A percentile compares a stretch with the other conserved stretches of the same genome.
Conservation (phyloP, 1,139 yeast species). For the Geotrichum cucujoidarum region DNA sequence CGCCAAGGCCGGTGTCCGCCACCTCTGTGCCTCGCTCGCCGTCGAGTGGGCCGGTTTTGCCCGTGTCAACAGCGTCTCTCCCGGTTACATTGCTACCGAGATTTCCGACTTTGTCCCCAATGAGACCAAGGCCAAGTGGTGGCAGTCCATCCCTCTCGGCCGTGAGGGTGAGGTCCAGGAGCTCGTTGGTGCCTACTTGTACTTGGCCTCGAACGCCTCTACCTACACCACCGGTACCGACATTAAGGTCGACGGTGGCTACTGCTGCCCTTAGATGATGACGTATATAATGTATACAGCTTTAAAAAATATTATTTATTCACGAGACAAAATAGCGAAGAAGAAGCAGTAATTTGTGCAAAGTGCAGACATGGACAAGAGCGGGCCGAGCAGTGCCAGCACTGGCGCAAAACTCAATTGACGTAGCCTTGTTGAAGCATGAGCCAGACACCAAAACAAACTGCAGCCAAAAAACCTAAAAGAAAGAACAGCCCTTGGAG, state of each 20-base stretch:
- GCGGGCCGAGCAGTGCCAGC: no score
- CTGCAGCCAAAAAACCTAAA: no score
- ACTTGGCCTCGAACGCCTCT: conserved; percentile 82
- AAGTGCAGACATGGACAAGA: no score
- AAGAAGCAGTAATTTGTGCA: no score
- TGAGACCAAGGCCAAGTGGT: conserved; percentile 57
- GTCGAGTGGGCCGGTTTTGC: conserved; percentile 91
- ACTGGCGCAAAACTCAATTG: no score
- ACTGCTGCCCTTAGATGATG: conserved; percentile 37
- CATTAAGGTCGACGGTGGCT: conserved; percentile 82
- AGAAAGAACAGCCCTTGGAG: no score
- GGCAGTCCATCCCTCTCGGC: conserved; percentile 72
- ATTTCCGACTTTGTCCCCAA: conserved; percentile 55
- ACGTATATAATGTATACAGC: no score
- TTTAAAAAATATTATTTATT: no score
- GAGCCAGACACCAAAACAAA: no score
- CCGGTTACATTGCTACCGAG: conserved; percentile 79
- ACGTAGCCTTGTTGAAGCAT: no score
- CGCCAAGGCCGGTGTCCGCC: conserved; percentile 81
- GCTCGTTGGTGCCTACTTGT: conserved; percentile 80
- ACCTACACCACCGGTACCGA: conserved; percentile 83
- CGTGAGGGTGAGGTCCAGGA: conserved; percentile 77
- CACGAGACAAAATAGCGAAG: no score
- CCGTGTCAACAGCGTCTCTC: conserved; percentile 78
- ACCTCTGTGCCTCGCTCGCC: conserved; percentile 74